Evolutionary conservation across 495 filamentous ascomycete genomes (phyloP), one percentile per base, ranked within the genome.

Genomic region (Pseudotulostoma volvatum): DNA sequence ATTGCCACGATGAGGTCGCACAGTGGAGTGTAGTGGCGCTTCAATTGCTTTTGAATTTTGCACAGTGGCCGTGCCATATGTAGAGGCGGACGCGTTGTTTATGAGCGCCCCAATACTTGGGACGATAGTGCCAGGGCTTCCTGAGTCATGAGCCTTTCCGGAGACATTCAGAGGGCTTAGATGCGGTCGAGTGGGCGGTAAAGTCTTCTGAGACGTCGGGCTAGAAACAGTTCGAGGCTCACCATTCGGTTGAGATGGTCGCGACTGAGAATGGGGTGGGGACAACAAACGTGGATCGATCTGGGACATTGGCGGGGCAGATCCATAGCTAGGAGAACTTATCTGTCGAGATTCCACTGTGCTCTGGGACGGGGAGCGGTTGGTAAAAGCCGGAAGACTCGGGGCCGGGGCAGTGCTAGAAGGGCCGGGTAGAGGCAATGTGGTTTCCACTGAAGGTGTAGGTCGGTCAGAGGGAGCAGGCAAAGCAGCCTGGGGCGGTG

Each of bases 31-130:
- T 5, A 37, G 50, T 48, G 43, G 55, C 42, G 44, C 51, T 28
- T 53, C 36, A 11, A 44, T 42, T 20, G 43, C 36, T 18, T 46
- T 43, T 20, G 43, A 49, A 11, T 44, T 51, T 33, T 40, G 46
- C 9, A 48, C 49, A 8, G 54, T 45, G 7, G 59, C 53, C 1
- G 61, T 53, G 21, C 60, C 59, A 18, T 63, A 57, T 14, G 66
- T 53, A 5, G 65, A 59, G 39, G 53, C 50, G 9, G 58, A 55
- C n/a, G 59, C 44, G 33, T 56, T 64, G 50, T 65, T 73, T 48
- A 76, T 66, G 15, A 76, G 37, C 3, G 67, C 46, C 2, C 54
- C 59, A 20, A 76, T 70, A 31, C 63, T 69, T 3, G 71, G 71
- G 11, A 76, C 68, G 2, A 54, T 57, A 19, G 55, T 54, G 18